Evolutionary conservation across 1,284 basidiomycete species (phyloP).

Genomic region (Pseudozyma pruni): DNA sequence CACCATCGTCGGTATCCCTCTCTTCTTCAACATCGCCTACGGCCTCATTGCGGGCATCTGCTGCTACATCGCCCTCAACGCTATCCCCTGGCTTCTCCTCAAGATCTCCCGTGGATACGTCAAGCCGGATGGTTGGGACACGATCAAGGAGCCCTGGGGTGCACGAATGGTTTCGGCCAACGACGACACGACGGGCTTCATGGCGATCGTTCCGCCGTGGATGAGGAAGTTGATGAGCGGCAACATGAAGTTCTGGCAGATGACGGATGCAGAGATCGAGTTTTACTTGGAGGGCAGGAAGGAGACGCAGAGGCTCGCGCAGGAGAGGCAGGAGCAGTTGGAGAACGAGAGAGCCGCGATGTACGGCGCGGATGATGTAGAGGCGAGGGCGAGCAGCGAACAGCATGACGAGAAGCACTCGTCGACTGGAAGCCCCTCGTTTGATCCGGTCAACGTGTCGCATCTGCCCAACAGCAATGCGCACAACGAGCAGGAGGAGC

Average conservation of each 20-base stretch:
- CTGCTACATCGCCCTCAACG: slow-evolving; percentile 80
- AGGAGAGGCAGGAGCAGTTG: slow-evolving; percentile 48
- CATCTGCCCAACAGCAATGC: too few species aligned
- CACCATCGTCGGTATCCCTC: slow-evolving; percentile 52
- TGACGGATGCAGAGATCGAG: slow-evolving; percentile 62
- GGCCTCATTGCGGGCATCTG: slow-evolving; percentile 84
- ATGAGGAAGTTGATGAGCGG: slow-evolving; percentile 57
- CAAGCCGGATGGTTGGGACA: slow-evolving; percentile 73
- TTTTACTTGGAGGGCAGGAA: slow-evolving; percentile 61
- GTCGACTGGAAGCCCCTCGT: slow-evolving; percentile 22
- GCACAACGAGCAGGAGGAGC: slow-evolving; percentile 17
- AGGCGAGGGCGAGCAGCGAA: slow-evolving; percentile 34
- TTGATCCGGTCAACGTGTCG: slow-evolving; percentile 32
- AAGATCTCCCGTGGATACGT: slow-evolving; percentile 75
- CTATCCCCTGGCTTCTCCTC: slow-evolving; percentile 74
- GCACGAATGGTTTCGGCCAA: slow-evolving; percentile 40
- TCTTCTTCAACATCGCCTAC: slow-evolving; percentile 79
- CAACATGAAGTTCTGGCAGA: slow-evolving; percentile 62
- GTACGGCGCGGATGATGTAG: slow-evolving; percentile 47
- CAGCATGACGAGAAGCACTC: slow-evolving; percentile 42
- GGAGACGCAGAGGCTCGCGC: slow-evolving; percentile 47
- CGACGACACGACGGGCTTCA: slow-evolving; percentile 43
- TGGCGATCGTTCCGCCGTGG: slow-evolving; percentile 63
- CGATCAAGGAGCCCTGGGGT: slow-evolving; percentile 64
- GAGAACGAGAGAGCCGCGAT: slow-evolving; percentile 49